A percentile compares a stretch with the other conserved stretches of the same genome.
These are phyloP conservation scores for Eleusine coracana DNA, from an alignment of 176 grass and related monocot genomes.

Conservation along the genomic window DNA sequence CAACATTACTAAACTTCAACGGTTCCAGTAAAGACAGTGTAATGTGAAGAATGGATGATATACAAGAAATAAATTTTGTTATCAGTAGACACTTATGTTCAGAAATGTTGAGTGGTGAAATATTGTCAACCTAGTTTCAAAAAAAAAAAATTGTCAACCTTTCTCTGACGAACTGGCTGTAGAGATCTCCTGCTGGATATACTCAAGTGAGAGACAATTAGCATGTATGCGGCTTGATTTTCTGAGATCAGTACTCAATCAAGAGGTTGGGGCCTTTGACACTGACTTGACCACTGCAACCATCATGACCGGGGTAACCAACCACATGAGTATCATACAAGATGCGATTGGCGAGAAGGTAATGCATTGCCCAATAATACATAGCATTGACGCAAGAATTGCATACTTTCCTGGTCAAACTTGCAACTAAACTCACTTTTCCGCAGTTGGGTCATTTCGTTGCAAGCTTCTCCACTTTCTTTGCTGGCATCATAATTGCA, in stretches of 20 bases:
- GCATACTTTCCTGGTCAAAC: constrained; percentile 2
- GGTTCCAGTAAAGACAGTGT: background rate
- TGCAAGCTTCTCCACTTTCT: constrained; percentile 65
- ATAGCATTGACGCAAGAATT: background rate
- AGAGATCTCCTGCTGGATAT: constrained; percentile 75
- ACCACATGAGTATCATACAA: constrained; percentile 70
- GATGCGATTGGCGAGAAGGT: constrained; percentile 85
- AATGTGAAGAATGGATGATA: constrained; percentile 24
- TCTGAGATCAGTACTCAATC: constrained; percentile 59
- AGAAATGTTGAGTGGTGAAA: constrained; percentile 24
- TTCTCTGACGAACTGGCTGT: constrained; percentile 10
- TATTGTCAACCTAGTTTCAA: background rate
- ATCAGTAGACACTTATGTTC: background rate
- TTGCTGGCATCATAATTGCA: constrained; percentile 52
- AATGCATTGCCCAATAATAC: constrained; percentile 14
- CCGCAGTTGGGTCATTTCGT: constrained; percentile 69
- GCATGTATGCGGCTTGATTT: constrained; percentile 55
- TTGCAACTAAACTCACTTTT: constrained; percentile 24
- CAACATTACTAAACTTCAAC: background rate
- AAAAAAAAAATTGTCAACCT: constrained; percentile 10
- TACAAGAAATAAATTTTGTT: background rate
- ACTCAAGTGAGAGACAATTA: constrained; percentile 67
- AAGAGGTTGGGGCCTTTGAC: constrained; percentile 69
- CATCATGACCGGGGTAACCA: constrained; percentile 58
- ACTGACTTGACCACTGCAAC: constrained; percentile 61